These are phyloP conservation scores for Rutstroemia sydowiana DNA, from an alignment of 2,329 filamentous ascomycete genomes.

Conservation along the genomic window DNA sequence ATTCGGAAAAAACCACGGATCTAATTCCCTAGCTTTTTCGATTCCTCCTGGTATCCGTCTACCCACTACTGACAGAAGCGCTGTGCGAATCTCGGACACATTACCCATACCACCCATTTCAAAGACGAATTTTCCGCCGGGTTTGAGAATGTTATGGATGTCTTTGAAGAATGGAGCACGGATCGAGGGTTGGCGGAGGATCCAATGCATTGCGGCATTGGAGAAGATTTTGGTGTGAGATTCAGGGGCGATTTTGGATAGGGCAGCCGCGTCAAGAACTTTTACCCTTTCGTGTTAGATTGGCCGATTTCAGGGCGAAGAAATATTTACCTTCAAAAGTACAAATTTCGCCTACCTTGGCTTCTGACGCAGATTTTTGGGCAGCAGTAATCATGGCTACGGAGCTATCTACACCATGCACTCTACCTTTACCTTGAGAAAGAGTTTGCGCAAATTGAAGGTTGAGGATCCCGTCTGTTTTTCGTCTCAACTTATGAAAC, in stretches of 20 bases:
- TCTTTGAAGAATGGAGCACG: constrained; percentile 46
- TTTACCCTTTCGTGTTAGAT: neutral
- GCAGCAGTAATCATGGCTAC: constrained; percentile 50
- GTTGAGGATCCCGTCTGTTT: constrained; percentile 51
- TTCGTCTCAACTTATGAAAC: too few relatives aligned
- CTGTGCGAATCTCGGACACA: constrained; percentile 53
- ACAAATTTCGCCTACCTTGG: constrained; percentile 11
- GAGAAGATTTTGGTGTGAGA: constrained; percentile 52
- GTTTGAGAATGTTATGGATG: constrained; percentile 44
- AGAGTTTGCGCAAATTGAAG: constrained; percentile 43
- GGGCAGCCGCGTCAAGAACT: constrained; percentile 42
- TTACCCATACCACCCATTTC: constrained; percentile 69
- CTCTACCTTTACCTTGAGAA: constrained; percentile 37
- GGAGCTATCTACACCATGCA: constrained; percentile 54
- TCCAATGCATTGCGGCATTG: constrained; percentile 58
- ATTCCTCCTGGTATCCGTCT: constrained; percentile 30
- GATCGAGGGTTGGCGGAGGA: constrained; percentile 39
- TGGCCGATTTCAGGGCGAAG: neutral
- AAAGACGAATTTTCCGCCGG: constrained; percentile 53
- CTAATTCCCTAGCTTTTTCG: constrained; percentile 39
- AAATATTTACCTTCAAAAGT: constrained; percentile 22
- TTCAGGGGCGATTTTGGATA: constrained; percentile 22
- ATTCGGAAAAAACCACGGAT: constrained; percentile 68
- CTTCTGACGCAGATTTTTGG: constrained; percentile 29
- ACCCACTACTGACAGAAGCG: constrained; percentile 34